Base-by-base conservation (phyloP, 805 yeast species). In the Spathaspora passalidarum region DNA sequence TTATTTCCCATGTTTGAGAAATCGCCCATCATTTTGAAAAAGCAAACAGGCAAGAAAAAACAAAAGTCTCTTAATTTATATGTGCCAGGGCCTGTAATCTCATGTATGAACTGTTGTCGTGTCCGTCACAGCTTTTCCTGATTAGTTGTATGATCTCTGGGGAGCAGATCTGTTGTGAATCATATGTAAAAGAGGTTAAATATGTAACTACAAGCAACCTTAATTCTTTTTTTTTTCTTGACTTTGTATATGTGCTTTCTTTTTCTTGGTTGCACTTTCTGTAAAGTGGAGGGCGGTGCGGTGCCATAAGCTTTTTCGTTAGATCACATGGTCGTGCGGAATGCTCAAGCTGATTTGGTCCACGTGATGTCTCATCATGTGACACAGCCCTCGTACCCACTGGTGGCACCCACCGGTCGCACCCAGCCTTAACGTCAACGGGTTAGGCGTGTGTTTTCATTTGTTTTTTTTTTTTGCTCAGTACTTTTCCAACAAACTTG, bases 1-100 rank as follows among this genome's bases (percentile, higher is more conserved):
- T 49, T 48, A 35, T 57, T 55, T 37, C 56, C 57, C 60, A 58
- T 49, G 17, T 17, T 20, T 7, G 38, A 7, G 13, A 32, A 29
- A 13, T 29, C 34, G 14, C 34, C 16, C 34, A 29, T 17, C 34
- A 29, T 29, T 8, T 29, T 29, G 14, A 22, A 7, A 13, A 29
- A 29, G n/a, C n/a, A n/a, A n/a, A n/a, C n/a, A n/a, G n/a, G n/a
- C 17, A n/a, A 13, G 34, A n/a, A 29, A 29, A 13, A 13, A 29
- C 5, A 29, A 29, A 29, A 10, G 4, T 29, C 14, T 29, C 14
- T 9, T 29, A 29, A n/a, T n/a, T n/a, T 29, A 29, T 29, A 29
- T 29, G 34, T 29, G 34, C 34, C 34, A 29, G n/a, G n/a, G n/a
- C n/a, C n/a, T 29, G 16, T n/a, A n/a, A n/a, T n/a, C n/a, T 13